Evolutionary conservation across 306 rosid genomes (phyloP), one percentile per base, ranked within the genome.

Genomic region (Rosa rugosa): DNA sequence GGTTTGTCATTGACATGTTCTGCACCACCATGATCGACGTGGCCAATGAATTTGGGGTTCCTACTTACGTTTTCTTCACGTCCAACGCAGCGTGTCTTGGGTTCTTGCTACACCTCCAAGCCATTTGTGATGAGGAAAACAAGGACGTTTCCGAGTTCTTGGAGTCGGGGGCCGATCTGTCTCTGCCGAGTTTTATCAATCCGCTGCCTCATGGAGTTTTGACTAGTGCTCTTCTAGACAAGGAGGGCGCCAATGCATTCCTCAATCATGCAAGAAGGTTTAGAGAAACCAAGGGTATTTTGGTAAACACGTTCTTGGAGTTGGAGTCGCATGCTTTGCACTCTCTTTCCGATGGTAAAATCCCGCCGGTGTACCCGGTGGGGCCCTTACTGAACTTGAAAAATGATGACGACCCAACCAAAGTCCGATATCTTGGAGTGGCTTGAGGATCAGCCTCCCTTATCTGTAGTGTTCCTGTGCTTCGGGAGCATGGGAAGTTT

Each of bases 41-140:
- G 1, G 94, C 92, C 22, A 72, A 81, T 2, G 85, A 90, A 1
- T 84, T 92, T n/a, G 71, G 41, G 5, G 83, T 87, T 27, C 94
- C 92, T 25, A 38, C 85, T 0, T 82, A 88, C 8, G 53, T 92
- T 13, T 92, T 82, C 22, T 90, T 5, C 86, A 82, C 90, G 0
- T 86, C 89, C 0, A 79, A 80, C 14, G 82, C 74, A 5, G 75
- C 1, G 72, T 11, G 69, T 80, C 85, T 88, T 6, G 81, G 85
- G 13, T 18, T 82, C 60, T 1, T 66, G 22, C 79, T 86, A 34
- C 85, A 88, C 70, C 74, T 90, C 18, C 84, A 86, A 63, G 20
- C 68, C 0, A 80, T 90, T n/a, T 16, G 40, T 1, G 85, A 86
- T 25, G 80, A 71, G 1, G 70, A 85, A 18, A 53, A 42, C 69